Conservation (phyloP, 2,329 filamentous ascomycete genomes). For the Arthrinium phaeospermum region DNA sequence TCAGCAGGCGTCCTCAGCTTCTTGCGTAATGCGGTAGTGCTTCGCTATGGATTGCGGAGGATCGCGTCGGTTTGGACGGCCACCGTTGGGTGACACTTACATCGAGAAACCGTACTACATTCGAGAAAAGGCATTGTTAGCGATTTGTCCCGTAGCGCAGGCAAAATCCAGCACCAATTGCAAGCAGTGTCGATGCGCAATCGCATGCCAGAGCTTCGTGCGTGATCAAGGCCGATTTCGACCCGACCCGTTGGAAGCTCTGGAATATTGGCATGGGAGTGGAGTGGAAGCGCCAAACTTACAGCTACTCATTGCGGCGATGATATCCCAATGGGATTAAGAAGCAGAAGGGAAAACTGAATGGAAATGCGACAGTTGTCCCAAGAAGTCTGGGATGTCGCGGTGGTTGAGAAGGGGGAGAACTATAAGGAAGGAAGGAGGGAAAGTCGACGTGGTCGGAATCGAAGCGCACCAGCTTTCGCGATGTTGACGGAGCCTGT, state of each 20-base stretch:
- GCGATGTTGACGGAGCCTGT: constrained; percentile 12
- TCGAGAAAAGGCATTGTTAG: constrained; percentile 29
- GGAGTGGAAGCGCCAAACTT: constrained; percentile 31
- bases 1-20: constrained; percentile 3
- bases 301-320: constrained; percentile 44
- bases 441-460: constrained; percentile 21
- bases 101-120: constrained; percentile 95
- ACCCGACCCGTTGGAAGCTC: not conserved
- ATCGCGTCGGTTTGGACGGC: constrained; percentile 1
- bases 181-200: not conserved
- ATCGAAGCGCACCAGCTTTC: constrained; percentile 22
- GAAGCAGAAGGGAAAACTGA: constrained; percentile 30
- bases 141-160: constrained; percentile 1
- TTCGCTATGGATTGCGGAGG: not conserved
- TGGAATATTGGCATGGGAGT: not conserved
- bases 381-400: constrained; percentile 18
- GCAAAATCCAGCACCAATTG: not conserved
- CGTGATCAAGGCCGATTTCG: not conserved
- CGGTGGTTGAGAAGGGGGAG: constrained; percentile 27
- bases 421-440: constrained; percentile 22
- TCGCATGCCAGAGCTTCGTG: not conserved
- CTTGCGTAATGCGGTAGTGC: not conserved
- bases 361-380: constrained; percentile 24
- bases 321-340: constrained; percentile 26
- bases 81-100: constrained; percentile 14